Evolutionary conservation across 164 flowering plant genomes (phyloP), one percentile per base, ranked within the genome.

Genomic region (Tetracentron sinense): DNA sequence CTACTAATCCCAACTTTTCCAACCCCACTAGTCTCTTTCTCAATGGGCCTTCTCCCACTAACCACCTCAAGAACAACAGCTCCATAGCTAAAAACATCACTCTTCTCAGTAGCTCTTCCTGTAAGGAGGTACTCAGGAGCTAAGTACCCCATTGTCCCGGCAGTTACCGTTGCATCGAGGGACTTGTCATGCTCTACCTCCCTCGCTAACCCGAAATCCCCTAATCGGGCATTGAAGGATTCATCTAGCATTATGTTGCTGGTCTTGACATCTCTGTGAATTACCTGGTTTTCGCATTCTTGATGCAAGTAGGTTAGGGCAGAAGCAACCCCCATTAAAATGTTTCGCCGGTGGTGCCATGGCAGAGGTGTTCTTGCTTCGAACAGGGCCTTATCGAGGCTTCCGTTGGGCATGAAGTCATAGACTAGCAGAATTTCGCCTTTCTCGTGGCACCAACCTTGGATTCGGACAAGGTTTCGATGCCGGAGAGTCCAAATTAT

Each of bases 101-200:
- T 90, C 58, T 90, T 90, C 51, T 93, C 96, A 0, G 88, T 82
- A 0, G 98, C 95, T 47, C 85, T 69, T 0, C 96, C 97, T 0
- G 95, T 84, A 6, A 84, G 68, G 12, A 90, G 66, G 57, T 89
- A 93, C 64, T 93, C 98, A 0, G 97, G 97, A 0, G 98, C 97
- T 58, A 93, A 66, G 65, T 93, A 93, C n/a, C 97, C 97, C 95
- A 93, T 90, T 54, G 97, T 93, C 11, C 97, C 98, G 0, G 97
- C 97, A 0, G 96, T 84, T 6, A 83, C 87, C 0, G 96, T 87
- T 0, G 95, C 91, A 35, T 85, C 92, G 0, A 96, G 94, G 0
- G 95, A 84, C 66, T 84, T 85, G 44, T 89, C 90, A 49, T 90
- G 94, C 74, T 89, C 95, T 0, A 81, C 53, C 66, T 82, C 88